Percentiles rank a stretch among this genome's conserved stretches.
Evolutionary conservation across 2,329 filamentous ascomycete species (phyloP).

Genomic region (Cercospora sp.): DNA sequence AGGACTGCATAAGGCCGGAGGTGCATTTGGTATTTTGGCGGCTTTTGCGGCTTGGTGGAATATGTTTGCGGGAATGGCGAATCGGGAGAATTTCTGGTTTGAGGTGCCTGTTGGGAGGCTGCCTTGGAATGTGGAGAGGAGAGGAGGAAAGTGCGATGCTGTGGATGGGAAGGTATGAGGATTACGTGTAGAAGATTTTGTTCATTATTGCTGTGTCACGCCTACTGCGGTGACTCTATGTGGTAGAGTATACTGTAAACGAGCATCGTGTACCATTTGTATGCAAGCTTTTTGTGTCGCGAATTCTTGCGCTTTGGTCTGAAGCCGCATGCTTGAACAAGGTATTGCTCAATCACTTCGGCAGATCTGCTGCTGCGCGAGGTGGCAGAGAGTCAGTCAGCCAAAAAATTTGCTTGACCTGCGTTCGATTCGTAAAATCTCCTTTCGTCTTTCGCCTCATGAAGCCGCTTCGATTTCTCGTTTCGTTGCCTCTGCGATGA

Average conservation of each 20-base stretch:
- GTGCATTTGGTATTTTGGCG: conserved; percentile 75
- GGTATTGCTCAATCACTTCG: not conserved
- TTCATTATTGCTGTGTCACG: not conserved
- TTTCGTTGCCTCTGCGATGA: not conserved
- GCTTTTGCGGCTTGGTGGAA: conserved; percentile 88
- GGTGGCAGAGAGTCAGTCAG: not conserved
- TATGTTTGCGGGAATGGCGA: conserved; percentile 65
- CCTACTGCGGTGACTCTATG: not conserved
- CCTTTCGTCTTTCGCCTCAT: not conserved
- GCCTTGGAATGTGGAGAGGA: conserved; percentile 36
- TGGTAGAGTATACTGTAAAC: not conserved
- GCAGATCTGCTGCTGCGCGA: not conserved
- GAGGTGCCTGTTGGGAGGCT: conserved; percentile 38
- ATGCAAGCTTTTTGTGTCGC: not conserved
- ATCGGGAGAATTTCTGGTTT: conserved; percentile 47
- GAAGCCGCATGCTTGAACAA: not conserved
- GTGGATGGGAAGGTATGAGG: not conserved
- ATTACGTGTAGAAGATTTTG: no score
- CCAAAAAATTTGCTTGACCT: not conserved
- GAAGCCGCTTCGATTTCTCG: not conserved
- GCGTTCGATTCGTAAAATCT: not conserved
- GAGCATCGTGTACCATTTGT: not conserved
- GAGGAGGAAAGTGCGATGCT: not conserved
- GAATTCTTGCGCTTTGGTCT: not conserved
- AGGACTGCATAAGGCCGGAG: conserved; percentile 63